Percentiles rank a stretch among this genome's conserved stretches.
These are phyloP conservation scores for Nemania serpens DNA, from an alignment of 2,329 filamentous ascomycete species.

Conservation along the genomic window DNA sequence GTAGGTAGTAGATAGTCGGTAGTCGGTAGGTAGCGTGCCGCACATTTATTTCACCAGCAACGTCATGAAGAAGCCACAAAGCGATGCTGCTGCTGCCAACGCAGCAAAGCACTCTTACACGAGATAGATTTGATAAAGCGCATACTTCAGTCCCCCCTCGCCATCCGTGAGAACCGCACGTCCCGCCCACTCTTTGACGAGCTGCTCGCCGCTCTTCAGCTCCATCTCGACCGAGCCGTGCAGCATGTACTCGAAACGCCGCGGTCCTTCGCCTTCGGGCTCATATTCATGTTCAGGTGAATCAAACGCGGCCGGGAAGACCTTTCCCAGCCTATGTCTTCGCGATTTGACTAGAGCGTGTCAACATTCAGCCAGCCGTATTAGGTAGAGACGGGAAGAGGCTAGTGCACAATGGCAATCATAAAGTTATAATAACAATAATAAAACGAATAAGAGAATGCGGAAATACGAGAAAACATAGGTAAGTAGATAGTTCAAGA, in stretches of 20 bases:
- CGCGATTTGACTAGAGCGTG: conserved; percentile 41
- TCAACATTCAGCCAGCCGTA: background rate
- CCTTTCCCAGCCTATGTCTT: conserved; percentile 48
- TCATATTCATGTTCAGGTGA: background rate
- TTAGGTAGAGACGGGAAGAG: too few relatives aligned
- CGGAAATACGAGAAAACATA: background rate
- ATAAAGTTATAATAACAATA: background rate
- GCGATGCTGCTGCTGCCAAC: too few relatives aligned
- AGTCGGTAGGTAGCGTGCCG: too few relatives aligned
- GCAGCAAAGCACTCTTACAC: too few relatives aligned
- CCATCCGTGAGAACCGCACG: conserved; percentile 35
- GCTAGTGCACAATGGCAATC: too few relatives aligned
- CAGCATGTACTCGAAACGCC: conserved; percentile 43
- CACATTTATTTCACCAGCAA: too few relatives aligned
- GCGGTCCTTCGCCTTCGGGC: background rate
- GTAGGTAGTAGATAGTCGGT: too few relatives aligned
- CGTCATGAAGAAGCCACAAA: too few relatives aligned
- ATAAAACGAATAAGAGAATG: background rate
- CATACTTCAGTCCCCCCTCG: conserved; percentile 35
- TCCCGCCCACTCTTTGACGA: conserved; percentile 40
- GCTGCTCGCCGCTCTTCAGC: conserved; percentile 29
- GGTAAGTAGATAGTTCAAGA: background rate
- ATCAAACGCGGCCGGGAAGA: conserved; percentile 48
- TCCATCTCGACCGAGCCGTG: conserved; percentile 37
- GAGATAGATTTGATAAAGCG: conserved; percentile 43